Evolutionary conservation across 805 yeast species (phyloP).

Genomic region (Suhomyces emberorum): DNA sequence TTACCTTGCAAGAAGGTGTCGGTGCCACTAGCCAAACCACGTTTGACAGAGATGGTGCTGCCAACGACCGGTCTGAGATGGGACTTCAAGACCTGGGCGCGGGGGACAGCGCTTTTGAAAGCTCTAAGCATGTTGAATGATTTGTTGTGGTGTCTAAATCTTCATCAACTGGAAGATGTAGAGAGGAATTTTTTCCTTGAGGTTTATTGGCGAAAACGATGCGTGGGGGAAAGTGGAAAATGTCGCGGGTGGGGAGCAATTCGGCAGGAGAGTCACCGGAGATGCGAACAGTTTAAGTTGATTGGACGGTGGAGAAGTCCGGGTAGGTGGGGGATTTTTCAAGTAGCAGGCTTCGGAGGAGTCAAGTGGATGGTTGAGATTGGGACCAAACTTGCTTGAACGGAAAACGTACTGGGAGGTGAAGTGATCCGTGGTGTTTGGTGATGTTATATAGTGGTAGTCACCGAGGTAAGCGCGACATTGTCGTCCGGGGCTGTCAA

Average conservation of each 20-base stretch:
- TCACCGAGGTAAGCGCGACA: no score
- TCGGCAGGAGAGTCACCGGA: no score
- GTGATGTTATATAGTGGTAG: no score
- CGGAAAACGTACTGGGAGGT: no score
- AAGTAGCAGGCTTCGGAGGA: no score
- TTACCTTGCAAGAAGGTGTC: conserved; percentile 82
- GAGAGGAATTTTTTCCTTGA: conserved; percentile 2
- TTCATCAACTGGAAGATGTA: conserved; percentile 4
- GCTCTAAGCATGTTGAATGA: conserved; percentile 39
- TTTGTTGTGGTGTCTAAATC: conserved; percentile 1
- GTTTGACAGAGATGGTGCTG: conserved; percentile 12
- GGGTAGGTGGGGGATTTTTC: not conserved
- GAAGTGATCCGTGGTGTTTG: no score
- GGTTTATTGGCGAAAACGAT: not conserved
- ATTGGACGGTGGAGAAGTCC: not conserved
- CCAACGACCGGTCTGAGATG: conserved; percentile 13
- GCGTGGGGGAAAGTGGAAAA: not conserved
- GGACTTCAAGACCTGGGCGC: conserved; percentile 31
- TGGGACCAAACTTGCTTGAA: no score
- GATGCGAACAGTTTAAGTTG: not conserved
- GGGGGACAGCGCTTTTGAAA: conserved; percentile 36
- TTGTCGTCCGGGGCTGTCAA: no score
- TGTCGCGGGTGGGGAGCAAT: no score
- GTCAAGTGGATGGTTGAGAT: no score
- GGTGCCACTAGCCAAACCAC: conserved; percentile 36